phyloP scores from a whole-genome alignment of 2,329 filamentous ascomycete species.

The Trichoderma atrobrunneum region DNA sequence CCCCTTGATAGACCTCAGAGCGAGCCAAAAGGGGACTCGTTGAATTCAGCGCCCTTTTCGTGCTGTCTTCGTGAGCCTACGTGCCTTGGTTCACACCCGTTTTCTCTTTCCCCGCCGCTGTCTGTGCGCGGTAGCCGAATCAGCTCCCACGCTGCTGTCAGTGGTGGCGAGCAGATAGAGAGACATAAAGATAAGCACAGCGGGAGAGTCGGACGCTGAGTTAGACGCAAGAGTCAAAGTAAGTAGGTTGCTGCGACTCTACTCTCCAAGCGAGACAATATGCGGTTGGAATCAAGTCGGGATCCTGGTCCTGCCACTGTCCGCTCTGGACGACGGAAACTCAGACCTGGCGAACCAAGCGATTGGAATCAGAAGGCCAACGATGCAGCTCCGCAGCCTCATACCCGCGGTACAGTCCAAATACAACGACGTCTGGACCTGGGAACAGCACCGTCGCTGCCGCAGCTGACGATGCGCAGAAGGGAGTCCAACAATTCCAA shows the following conservation, averaged over 20 bases:
- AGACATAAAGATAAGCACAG: not conserved
- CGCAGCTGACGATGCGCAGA: constrained; percentile 27
- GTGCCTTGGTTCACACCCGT: not conserved
- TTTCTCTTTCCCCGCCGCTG: not conserved
- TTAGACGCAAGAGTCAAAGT: not conserved
- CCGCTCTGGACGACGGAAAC: constrained; percentile 30
- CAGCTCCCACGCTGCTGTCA: constrained; percentile 9
- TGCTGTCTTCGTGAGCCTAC: not conserved
- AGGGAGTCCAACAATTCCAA: constrained; percentile 26
- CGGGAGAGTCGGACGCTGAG: not conserved
- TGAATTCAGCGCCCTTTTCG: not conserved
- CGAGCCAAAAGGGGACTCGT: not conserved
- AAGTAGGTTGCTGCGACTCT: not conserved
- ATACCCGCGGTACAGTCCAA: constrained; percentile 26
- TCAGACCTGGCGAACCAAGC: constrained; percentile 22
- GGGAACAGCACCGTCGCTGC: constrained; percentile 4
- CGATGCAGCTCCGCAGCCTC: constrained; percentile 30
- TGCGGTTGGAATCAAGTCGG: constrained; percentile 34
- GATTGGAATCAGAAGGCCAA: constrained; percentile 24
- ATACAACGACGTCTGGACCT: constrained; percentile 31
- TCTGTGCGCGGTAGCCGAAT: constrained; percentile 6
- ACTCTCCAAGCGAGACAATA: constrained; percentile 11
- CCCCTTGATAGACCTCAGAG: not conserved
- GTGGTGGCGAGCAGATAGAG: not conserved
- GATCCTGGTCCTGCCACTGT: constrained; percentile 30